phyloP scores from a whole-genome alignment of 805 yeast genomes.

The Yarrowia divulgata region DNA sequence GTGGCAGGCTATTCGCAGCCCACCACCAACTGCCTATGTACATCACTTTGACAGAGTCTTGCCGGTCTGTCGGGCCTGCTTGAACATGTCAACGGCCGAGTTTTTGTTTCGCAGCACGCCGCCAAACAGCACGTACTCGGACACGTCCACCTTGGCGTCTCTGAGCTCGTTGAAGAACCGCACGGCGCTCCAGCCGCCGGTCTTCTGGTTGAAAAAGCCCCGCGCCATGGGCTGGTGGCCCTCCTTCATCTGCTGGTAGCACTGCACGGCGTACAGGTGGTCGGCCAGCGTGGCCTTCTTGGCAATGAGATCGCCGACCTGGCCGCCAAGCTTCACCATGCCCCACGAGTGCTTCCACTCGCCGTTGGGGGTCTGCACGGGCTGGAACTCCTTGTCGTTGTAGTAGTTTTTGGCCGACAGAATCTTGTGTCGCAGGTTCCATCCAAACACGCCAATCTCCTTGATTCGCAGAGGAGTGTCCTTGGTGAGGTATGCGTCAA shows the following conservation, averaged over 20 bases:
- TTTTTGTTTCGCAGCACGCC: slow-evolving; percentile 18
- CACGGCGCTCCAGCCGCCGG: slow-evolving; percentile 24
- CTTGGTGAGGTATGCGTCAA: slow-evolving; percentile 85
- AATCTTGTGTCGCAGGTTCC: slow-evolving; percentile 84
- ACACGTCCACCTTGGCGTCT: slow-evolving; percentile 29
- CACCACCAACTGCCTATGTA: not conserved
- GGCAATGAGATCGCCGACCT: slow-evolving; percentile 16
- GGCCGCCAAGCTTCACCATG: slow-evolving; percentile 1
- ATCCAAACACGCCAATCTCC: slow-evolving; percentile 90
- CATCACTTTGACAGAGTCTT: slow-evolving; percentile 9
- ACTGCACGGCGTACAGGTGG: slow-evolving; percentile 30
- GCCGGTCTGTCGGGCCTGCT: slow-evolving; percentile 10
- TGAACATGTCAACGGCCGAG: slow-evolving; percentile 16
- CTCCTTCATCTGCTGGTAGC: slow-evolving; percentile 35
- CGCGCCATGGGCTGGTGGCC: slow-evolving; percentile 32
- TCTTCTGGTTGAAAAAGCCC: slow-evolving; percentile 27
- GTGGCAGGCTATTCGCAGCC: no score
- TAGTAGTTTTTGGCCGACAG: slow-evolving; percentile 49
- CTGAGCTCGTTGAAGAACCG: slow-evolving; percentile 10
- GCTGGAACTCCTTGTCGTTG: slow-evolving; percentile 27
- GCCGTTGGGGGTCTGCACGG: slow-evolving; percentile 18
- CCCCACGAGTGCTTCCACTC: slow-evolving; percentile 38
- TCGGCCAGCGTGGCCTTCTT: slow-evolving; percentile 34
- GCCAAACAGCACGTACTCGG: slow-evolving; percentile 26
- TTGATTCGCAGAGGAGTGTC: slow-evolving; percentile 89